Evolutionary conservation across 2,329 filamentous ascomycete species (phyloP).

Genomic region (Cordyceps cateniannulata): DNA sequence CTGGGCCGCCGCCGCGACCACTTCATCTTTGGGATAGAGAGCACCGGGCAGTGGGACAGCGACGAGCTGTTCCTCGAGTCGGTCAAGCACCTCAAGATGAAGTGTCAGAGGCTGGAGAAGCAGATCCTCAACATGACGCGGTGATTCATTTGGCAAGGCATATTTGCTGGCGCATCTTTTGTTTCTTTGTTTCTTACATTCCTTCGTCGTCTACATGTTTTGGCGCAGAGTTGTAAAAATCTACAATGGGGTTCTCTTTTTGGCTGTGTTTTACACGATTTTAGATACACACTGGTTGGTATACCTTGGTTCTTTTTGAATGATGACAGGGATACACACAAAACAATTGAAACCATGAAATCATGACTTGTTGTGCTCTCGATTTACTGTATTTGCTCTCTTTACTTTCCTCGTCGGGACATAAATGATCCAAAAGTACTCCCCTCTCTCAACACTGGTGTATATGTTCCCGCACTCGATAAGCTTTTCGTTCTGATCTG

Average conservation of each 20-base stretch:
- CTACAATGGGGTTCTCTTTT: constrained; percentile 1
- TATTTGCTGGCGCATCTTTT: constrained; percentile 10
- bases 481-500: not conserved
- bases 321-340: not conserved
- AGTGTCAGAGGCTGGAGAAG: constrained; percentile 68
- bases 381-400: not conserved
- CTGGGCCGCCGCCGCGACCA: constrained; percentile 86
- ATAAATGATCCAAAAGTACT: not conserved
- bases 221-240: constrained; percentile 11
- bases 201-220: not conserved
- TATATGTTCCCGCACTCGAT: not conserved
- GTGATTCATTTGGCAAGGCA: constrained; percentile 23
- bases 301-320: not conserved
- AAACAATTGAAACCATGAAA: constrained; percentile 9
- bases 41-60: constrained; percentile 89
- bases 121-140: constrained; percentile 61
- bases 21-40: constrained; percentile 96
- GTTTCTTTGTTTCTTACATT: not conserved
- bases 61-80: constrained; percentile 90
- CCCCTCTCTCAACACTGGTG: not conserved
- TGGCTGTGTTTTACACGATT: not conserved
- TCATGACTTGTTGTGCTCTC: not conserved
- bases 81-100: constrained; percentile 76
- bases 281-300: constrained; percentile 13
- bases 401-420: not conserved